phyloP scores from a whole-genome alignment of 2,329 filamentous ascomycete genomes.

The Ophiocordyceps unilateralis region DNA sequence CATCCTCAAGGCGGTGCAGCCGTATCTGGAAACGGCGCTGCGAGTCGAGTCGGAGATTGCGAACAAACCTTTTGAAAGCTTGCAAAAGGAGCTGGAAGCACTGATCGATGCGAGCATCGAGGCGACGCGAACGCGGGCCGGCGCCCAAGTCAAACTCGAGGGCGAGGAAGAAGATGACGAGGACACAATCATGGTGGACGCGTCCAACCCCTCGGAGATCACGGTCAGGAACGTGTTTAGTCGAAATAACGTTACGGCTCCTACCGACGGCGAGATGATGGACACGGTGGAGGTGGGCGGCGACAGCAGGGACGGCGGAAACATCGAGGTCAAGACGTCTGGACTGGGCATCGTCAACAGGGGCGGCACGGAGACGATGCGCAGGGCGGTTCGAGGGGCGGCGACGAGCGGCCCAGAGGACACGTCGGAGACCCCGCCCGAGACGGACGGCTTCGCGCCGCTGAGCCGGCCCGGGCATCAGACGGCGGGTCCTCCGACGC shows the following conservation, averaged over 20 bases:
- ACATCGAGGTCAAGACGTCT: slow-evolving; percentile 29
- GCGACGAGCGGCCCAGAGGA: slow-evolving; percentile 4
- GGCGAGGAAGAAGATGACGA: slow-evolving; percentile 15
- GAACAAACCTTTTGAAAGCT: slow-evolving; percentile 48
- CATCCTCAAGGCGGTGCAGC: slow-evolving; percentile 70
- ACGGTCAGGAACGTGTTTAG: slow-evolving; percentile 20
- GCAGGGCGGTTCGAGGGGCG: slow-evolving; percentile 3
- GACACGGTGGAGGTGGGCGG: slow-evolving; percentile 15
- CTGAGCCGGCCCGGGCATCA: slow-evolving; percentile 11
- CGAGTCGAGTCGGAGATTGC: slow-evolving; percentile 69
- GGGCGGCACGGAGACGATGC: slow-evolving; percentile 4
- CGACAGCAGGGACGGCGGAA: slow-evolving; percentile 19
- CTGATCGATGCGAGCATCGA: slow-evolving; percentile 54
- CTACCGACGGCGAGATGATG: slow-evolving; percentile 14
- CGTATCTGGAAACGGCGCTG: slow-evolving; percentile 57
- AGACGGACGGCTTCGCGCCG: slow-evolving; percentile 26
- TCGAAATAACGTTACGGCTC: slow-evolving; percentile 7
- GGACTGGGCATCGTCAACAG: slow-evolving; percentile 12
- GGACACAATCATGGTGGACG: slow-evolving; percentile 36
- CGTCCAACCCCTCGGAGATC: slow-evolving; percentile 26
- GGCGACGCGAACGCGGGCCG: slow-evolving; percentile 24
- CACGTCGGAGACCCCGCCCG: slow-evolving; percentile 27
- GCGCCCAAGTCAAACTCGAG: slow-evolving; percentile 16
- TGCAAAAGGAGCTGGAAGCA: slow-evolving; percentile 56
- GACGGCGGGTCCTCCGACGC: slow-evolving; percentile 40